Conservation (phyloP, 106 monocot species). For the Acorus calamus region DNA sequence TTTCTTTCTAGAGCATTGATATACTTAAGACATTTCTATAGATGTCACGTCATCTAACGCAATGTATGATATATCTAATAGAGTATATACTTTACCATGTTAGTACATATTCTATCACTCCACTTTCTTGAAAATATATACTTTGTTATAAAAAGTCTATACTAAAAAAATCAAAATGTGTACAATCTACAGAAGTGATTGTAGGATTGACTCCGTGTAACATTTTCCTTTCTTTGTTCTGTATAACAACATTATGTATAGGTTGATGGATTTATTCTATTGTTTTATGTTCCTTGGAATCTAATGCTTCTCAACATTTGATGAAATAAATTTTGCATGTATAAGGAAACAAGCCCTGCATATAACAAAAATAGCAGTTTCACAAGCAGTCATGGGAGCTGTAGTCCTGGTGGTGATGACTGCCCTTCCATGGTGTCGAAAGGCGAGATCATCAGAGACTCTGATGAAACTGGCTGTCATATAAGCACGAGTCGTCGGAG, state of each 20-base stretch:
- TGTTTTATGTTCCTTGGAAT: background rate
- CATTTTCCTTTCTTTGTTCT: no score
- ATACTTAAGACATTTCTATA: no score
- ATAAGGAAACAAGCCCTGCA: conserved; percentile 29
- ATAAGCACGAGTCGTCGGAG: background rate
- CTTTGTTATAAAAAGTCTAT: no score
- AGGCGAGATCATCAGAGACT: background rate
- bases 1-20: background rate
- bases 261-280: background rate
- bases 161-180: no score
- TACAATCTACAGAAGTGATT: no score
- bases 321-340: background rate
- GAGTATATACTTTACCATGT: no score
- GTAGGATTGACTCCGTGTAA: no score
- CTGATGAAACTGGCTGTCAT: background rate
- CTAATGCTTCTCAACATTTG: background rate
- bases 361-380: conserved; percentile 6
- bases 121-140: no score
- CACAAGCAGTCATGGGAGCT: conserved; percentile 43
- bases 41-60: no score
- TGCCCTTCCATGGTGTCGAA: conserved; percentile 10
- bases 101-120: no score
- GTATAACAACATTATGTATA: no score
- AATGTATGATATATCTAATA: no score
- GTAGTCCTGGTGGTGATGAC: conserved; percentile 39